Evolutionary conservation across 2,329 filamentous ascomycete genomes (phyloP).

Genomic region (Trichophaea hybrida): DNA sequence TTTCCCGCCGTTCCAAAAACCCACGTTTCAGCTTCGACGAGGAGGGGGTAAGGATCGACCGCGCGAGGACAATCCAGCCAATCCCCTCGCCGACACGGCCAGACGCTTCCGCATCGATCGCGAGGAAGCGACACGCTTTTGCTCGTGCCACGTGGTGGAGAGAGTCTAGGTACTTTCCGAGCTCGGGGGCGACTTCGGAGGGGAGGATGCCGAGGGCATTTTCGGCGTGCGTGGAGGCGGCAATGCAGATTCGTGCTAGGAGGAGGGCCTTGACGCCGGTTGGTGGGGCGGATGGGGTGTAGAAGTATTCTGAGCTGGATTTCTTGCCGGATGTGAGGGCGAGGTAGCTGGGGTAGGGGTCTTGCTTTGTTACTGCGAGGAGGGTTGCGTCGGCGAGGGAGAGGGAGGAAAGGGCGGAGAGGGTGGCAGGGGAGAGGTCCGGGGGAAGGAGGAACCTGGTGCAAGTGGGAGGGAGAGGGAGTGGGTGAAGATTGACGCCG

Average conservation of each 20-base stretch:
- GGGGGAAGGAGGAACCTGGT: slow-evolving; percentile 40
- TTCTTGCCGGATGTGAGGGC: slow-evolving; percentile 43
- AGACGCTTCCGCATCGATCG: slow-evolving; percentile 70
- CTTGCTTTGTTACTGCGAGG: slow-evolving; percentile 81
- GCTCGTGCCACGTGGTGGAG: slow-evolving; percentile 61
- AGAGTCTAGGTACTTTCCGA: slow-evolving; percentile 62
- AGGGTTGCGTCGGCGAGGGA: slow-evolving; percentile 33
- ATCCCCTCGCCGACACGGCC: slow-evolving; percentile 73
- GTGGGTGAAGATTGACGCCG: slow-evolving; percentile 63
- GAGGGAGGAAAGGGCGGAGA: slow-evolving; percentile 21
- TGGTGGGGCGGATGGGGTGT: slow-evolving; percentile 71
- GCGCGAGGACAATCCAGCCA: slow-evolving; percentile 69
- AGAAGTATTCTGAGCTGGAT: slow-evolving; percentile 80
- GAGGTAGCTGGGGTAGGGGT: slow-evolving; percentile 74
- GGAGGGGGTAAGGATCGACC: slow-evolving; percentile 45
- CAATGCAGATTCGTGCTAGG: slow-evolving; percentile 74
- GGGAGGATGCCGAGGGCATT: slow-evolving; percentile 38
- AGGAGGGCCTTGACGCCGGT: slow-evolving; percentile 65
- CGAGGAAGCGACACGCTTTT: slow-evolving; percentile 80
- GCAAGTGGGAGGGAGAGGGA: slow-evolving; percentile 43
- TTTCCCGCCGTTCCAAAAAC: slow-evolving; percentile 28
- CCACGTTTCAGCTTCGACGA: slow-evolving; percentile 22
- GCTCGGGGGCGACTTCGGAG: slow-evolving; percentile 30
- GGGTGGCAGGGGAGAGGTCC: slow-evolving; percentile 34
- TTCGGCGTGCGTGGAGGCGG: slow-evolving; percentile 73